Conservation (phyloP, 306 rosid species). For the Gastrolobium villosum region DNA sequence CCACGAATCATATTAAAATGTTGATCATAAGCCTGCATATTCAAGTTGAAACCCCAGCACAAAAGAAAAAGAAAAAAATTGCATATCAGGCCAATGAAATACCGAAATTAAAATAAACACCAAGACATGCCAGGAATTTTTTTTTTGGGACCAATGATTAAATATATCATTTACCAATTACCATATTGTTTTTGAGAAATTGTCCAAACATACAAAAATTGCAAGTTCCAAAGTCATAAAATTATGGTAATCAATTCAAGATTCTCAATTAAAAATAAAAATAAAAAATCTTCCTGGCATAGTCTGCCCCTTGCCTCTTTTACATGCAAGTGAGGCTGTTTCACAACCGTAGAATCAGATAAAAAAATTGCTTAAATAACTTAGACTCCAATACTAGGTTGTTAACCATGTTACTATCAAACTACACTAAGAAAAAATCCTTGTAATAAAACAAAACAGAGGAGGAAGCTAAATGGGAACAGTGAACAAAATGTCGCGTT, state of each 20-base stretch:
- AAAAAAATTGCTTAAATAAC: neutral
- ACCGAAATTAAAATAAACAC: slow-evolving; percentile 22
- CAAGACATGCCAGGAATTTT: neutral
- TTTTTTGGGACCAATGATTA: neutral
- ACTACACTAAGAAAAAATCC: slow-evolving; percentile 19
- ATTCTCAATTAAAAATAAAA: neutral
- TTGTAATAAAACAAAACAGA: neutral
- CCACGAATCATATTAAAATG: slow-evolving; percentile 99
- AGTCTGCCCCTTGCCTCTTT: neutral
- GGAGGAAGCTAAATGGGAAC: slow-evolving; percentile 42
- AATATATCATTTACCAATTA: neutral
- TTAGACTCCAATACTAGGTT: slow-evolving; percentile 1
- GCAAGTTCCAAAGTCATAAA: neutral
- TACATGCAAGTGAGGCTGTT: slow-evolving; percentile 18
- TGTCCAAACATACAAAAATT: neutral
- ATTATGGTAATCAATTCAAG: neutral
- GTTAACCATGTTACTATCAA: slow-evolving; percentile 24
- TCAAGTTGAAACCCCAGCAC: slow-evolving; percentile 36
- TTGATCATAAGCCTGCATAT: slow-evolving; percentile 97
- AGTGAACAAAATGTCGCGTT: too few relatives aligned
- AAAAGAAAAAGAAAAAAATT: neutral
- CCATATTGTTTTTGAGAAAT: neutral
- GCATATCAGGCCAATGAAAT: neutral
- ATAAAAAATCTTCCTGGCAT: neutral
- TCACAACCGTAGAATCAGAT: neutral